Evolutionary conservation across 345 rosid genomes (phyloP).

Genomic region (Salix udensis): DNA sequence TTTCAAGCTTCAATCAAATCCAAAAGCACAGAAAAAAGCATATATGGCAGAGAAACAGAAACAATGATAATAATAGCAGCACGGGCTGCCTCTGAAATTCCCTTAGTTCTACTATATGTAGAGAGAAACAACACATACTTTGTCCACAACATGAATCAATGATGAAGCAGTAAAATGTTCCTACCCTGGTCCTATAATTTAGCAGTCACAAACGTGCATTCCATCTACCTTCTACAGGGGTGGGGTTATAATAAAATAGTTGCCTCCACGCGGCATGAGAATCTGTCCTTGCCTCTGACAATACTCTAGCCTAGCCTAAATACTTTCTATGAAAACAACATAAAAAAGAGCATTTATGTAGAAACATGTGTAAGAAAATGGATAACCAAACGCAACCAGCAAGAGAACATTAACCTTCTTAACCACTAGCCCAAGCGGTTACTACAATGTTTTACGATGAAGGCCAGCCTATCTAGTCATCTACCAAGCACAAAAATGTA

Average conservation of each 20-base stretch:
- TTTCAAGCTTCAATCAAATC: neutral
- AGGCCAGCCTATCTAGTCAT: slow-evolving; percentile 24
- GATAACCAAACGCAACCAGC: neutral
- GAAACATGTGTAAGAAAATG: too few species aligned
- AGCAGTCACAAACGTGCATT: neutral
- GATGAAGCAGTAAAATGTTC: slow-evolving; percentile 8
- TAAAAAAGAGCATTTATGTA: too few species aligned
- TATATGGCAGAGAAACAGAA: neutral
- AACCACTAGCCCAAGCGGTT: too few species aligned
- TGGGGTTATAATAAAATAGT: neutral
- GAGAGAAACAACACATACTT: neutral
- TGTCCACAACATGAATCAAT: slow-evolving; percentile 1
- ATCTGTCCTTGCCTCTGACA: neutral
- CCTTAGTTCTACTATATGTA: neutral
- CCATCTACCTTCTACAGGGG: neutral
- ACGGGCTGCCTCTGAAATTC: neutral
- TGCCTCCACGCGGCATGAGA: neutral
- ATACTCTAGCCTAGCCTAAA: too few species aligned
- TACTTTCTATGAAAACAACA: too few species aligned
- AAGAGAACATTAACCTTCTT: neutral
- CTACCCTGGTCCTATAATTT: neutral
- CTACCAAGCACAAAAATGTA: neutral
- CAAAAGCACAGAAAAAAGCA: neutral
- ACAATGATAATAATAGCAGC: too few species aligned
- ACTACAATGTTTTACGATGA: slow-evolving; percentile 1